Base-by-base conservation (phyloP, 2,329 filamentous ascomycete genomes). In the Gnomoniopsis sp. region DNA sequence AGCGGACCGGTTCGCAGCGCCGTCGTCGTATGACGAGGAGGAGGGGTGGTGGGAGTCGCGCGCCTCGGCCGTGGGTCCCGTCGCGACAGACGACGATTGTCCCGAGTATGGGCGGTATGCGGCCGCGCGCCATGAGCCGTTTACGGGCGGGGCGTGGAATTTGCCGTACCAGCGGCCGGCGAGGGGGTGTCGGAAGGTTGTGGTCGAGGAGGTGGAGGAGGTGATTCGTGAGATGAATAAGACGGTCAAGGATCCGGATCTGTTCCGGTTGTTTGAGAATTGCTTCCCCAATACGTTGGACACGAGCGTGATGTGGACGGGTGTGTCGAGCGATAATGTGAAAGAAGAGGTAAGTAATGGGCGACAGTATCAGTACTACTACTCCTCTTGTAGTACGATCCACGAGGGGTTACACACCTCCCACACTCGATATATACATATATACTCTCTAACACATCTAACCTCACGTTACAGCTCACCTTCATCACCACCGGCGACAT, bases 401-500 rank as follows among this genome's bases (percentile, higher is more conserved):
- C 26, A 30, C 8, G 26, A 8, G 26, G 26, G 8, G 4, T 30
- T n/a, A n/a, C n/a, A n/a, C n/a, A 30, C 26, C 26, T 30, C 8
- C 8, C 26, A 4, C 26, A 30, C 8, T 4, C 26, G 26, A 30
- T 30, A 30, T 4, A 30, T 4, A 30, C 26, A 30, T 8, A 30
- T 8, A 30, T 30, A 30, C 26, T n/a, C n/a, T n/a, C n/a, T 30
- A 8, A 30, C 26, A 30, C 8, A 8, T 30, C 26, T 8, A 30
- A 30, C 26, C 26, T 30, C n/a, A 30, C 38, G 51, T 26, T 22
- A 11, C 19, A 81, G 30, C 85, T 90, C 65, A 87, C 82, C 49
- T 90, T 90, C 68, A 85, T 89, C 60, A 88, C 90, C 22, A 90
- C 88, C 0, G 88, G 87, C 22, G 87, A 90, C 64, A 91, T 91